Evolutionary conservation across 1,284 basidiomycete genomes (phyloP).

Genomic region (Somion occarium): DNA sequence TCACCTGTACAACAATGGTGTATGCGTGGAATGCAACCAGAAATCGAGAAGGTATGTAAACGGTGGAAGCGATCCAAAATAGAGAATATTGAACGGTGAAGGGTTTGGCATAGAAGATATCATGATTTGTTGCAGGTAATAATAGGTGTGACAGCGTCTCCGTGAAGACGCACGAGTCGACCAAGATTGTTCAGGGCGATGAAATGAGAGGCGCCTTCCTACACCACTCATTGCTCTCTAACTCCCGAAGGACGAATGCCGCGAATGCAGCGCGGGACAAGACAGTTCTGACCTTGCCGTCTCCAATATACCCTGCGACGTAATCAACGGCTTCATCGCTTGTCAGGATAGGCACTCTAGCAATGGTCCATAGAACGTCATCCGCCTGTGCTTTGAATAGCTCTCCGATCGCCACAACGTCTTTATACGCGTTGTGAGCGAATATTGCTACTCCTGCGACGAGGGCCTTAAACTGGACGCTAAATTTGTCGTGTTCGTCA

Average conservation of each 20-base stretch:
- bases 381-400: constrained; percentile 42
- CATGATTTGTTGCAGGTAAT: no score
- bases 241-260: constrained; percentile 51
- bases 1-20: no score
- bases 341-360: constrained; percentile 56
- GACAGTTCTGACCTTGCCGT: constrained; percentile 43
- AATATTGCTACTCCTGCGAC: constrained; percentile 34
- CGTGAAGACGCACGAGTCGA: no score
- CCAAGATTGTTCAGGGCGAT: constrained; percentile 26
- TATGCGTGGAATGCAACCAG: no score
- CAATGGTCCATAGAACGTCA: constrained; percentile 61
- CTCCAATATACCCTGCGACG: constrained; percentile 60
- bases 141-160: no score
- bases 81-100: no score
- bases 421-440: constrained; percentile 38
- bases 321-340: constrained; percentile 39
- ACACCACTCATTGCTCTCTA: constrained; percentile 47
- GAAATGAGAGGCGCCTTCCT: constrained; percentile 27
- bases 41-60: no score
- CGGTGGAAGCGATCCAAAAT: no score
- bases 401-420: constrained; percentile 50
- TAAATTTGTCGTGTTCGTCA: constrained; percentile 56
- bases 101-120: no score
- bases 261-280: constrained; percentile 54
- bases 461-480: constrained; percentile 40